Percentiles rank a stretch among this genome's conserved stretches.
These are phyloP conservation scores for Trametes cubensis DNA, from an alignment of 768 basidiomycete genomes.

Conservation along the genomic window DNA sequence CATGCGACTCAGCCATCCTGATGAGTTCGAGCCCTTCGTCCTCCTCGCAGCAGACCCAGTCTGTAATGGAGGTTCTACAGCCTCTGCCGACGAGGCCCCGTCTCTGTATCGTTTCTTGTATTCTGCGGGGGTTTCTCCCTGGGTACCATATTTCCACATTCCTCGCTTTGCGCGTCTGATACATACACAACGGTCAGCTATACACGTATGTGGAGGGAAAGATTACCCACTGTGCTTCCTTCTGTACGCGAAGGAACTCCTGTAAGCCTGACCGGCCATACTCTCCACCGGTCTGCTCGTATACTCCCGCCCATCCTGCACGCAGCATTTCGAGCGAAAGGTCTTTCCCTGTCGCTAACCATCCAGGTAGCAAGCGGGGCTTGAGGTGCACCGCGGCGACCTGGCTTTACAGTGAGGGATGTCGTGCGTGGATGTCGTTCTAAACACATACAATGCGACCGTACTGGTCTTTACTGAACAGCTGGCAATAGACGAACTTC, in stretches of 20 bases:
- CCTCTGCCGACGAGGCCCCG: not conserved
- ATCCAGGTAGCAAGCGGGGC: constrained; percentile 56
- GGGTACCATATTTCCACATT: constrained; percentile 67
- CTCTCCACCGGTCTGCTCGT: constrained; percentile 77
- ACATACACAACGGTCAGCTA: not conserved
- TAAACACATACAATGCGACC: constrained; percentile 68
- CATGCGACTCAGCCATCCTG: not conserved
- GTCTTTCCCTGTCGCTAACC: constrained; percentile 48
- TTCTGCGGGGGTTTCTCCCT: constrained; percentile 70
- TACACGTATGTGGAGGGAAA: not conserved
- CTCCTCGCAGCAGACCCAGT: not conserved
- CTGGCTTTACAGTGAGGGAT: constrained; percentile 40
- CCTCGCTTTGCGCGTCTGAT: constrained; percentile 63
- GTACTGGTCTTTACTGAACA: constrained; percentile 82
- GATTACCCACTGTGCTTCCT: constrained; percentile 30
- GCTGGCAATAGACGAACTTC: constrained; percentile 67
- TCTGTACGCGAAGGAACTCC: constrained; percentile 61
- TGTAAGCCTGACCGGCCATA: constrained; percentile 74
- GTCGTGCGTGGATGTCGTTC: not conserved
- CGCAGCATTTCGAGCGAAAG: constrained; percentile 76
- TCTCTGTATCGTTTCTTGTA: constrained; percentile 69
- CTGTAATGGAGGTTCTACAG: not conserved
- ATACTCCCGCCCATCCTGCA: constrained; percentile 75
- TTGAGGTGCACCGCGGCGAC: constrained; percentile 64
- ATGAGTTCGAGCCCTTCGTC: not conserved